These are phyloP conservation scores for Dalechampia spathulata DNA, from an alignment of 441 rosid genomes.

Conservation along the genomic window DNA sequence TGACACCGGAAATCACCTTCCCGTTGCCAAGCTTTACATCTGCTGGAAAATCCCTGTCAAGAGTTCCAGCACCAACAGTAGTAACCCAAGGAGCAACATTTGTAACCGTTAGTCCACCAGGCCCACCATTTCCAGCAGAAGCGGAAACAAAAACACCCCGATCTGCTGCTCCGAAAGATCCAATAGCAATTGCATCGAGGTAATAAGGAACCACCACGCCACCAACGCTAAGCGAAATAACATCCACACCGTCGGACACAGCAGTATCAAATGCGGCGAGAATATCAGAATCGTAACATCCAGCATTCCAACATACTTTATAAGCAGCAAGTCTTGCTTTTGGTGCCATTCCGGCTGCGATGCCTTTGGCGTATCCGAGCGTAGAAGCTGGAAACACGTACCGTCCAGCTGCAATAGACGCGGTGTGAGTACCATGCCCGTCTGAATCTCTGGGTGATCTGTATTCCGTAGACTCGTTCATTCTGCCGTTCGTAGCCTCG, in stretches of 20 bases:
- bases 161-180: conserved; percentile 67
- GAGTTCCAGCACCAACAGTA: conserved; percentile 59
- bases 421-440: conserved; percentile 87
- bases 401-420: conserved; percentile 76
- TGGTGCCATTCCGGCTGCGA: conserved; percentile 79
- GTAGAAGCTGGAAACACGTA: conserved; percentile 50
- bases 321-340: conserved; percentile 65
- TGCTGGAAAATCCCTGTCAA: conserved; percentile 63
- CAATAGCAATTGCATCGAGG: conserved; percentile 82
- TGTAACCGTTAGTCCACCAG: conserved; percentile 53
- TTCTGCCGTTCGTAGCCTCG: conserved; percentile 59
- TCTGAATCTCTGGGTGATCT: conserved; percentile 84
- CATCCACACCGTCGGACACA: conserved; percentile 77
- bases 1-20: conserved; percentile 43
- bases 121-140: conserved; percentile 71
- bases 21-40: conserved; percentile 61
- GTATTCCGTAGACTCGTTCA: conserved; percentile 57
- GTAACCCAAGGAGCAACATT: conserved; percentile 70
- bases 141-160: conserved; percentile 76
- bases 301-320: conserved; percentile 71
- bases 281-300: conserved; percentile 74
- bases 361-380: conserved; percentile 59
- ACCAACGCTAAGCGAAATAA: conserved; percentile 74
- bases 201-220: conserved; percentile 84
- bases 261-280: conserved; percentile 86